Percentiles rank a stretch among this genome's conserved stretches.
phyloP scores from a whole-genome alignment of 306 rosid genomes.

The Canavalia gladiata region DNA sequence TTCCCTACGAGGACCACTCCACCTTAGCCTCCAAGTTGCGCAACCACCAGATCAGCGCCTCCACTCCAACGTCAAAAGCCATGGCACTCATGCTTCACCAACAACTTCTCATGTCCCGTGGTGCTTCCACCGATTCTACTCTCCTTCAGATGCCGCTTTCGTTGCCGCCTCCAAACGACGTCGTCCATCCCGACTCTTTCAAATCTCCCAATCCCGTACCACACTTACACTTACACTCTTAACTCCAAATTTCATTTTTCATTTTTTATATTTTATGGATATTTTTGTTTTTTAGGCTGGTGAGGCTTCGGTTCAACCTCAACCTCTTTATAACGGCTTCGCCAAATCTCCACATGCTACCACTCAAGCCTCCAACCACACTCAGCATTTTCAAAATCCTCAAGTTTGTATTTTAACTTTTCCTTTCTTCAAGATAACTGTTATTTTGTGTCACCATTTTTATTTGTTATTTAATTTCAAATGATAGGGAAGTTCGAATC shows the following conservation, averaged over 20 bases:
- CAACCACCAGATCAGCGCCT: constrained; percentile 72
- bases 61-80: constrained; percentile 44
- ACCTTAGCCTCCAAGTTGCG: constrained; percentile 76
- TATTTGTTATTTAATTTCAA: neutral
- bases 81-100: constrained; percentile 76
- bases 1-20: constrained; percentile 65
- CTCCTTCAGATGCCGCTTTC: constrained; percentile 62
- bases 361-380: constrained; percentile 58
- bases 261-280: neutral
- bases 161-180: constrained; percentile 58
- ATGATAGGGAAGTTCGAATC: constrained; percentile 23
- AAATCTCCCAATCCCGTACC: constrained; percentile 65
- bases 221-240: neutral
- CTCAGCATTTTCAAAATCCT: constrained; percentile 70
- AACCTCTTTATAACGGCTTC: constrained; percentile 66
- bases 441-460: neutral
- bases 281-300: constrained; percentile 44
- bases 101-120: constrained; percentile 71
- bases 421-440: neutral
- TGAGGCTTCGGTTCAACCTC: constrained; percentile 61
- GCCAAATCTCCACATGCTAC: constrained; percentile 64
- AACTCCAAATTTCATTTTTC: neutral
- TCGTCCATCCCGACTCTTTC: constrained; percentile 67
- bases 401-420: constrained; percentile 43
- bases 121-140: constrained; percentile 33